Base-by-base conservation (phyloP, 2,329 filamentous ascomycete species). In the Ophiosphaerella narmari region DNA sequence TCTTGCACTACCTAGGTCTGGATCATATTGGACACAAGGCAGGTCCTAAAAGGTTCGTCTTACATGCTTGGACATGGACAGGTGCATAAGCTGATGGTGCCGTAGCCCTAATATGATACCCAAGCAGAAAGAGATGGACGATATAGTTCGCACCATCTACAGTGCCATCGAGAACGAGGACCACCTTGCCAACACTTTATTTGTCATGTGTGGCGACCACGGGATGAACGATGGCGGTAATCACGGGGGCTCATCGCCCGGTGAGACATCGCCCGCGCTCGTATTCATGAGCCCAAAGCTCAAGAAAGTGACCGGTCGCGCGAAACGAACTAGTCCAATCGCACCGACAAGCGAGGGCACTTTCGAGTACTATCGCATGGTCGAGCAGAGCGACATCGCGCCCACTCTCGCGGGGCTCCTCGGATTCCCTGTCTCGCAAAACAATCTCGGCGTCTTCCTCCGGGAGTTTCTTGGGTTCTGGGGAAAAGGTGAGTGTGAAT, bases 191-290 rank as follows among this genome's bases (percentile, higher is more conserved):
- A 88, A 89, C 4, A 91, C 93, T 0, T 77, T 99, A 2, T 82
- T 99, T 39, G 86, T 99, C 3, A 76, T 99, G 6, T 91, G 88
- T 48, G 94, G 94, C 48, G 95, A 99, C 65, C 94, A 99, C 69
- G 94, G 94, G n/a, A 99, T 99, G 94, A 99, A 97, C 62, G 93
- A 97, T 63, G 94, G 90, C 16, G 94, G 94, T 2, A 97, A 97
- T 61, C 94, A 99, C 70, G 94, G 94, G 26, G 94, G 93, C 34
- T 97, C 93, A 8, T 92, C 92, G 0, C 84, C 91, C 1, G 93
- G 94, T 37, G 94, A 99, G 77, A 97, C 94, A 1, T 97, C 93
- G 1, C 88, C 94, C 0, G 94, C 94, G 13, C 77, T 99, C 8
- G 83, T 97, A 16, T 97, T 99, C 71, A 84, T 96, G 57, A 94